Percentiles rank a stretch among this genome's conserved stretches.
These are phyloP conservation scores for Mycena galopus DNA, from an alignment of 768 basidiomycete genomes.

Conservation along the genomic window DNA sequence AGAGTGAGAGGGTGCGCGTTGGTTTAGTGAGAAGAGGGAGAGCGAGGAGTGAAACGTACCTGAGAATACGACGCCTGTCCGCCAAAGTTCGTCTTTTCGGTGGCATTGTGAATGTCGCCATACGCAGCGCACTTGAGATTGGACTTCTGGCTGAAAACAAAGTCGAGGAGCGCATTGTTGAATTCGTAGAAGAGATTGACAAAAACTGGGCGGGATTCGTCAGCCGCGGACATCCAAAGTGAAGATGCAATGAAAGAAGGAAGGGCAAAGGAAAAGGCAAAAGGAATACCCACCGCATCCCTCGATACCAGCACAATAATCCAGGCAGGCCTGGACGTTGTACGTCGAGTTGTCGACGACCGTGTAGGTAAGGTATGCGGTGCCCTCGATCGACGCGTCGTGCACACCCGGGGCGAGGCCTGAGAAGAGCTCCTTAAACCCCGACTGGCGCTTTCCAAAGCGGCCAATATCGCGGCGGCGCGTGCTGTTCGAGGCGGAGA, in stretches of 20 bases:
- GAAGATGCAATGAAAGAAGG: too few species aligned
- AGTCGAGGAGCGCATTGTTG: slow-evolving; percentile 59
- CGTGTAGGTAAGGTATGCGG: slow-evolving; percentile 63
- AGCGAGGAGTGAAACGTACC: slow-evolving; percentile 5
- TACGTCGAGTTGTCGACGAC: slow-evolving; percentile 61
- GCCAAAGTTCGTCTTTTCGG: slow-evolving; percentile 61
- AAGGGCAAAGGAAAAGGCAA: background rate
- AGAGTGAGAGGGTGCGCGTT: slow-evolving; percentile 7
- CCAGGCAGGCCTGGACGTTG: slow-evolving; percentile 57
- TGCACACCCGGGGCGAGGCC: slow-evolving; percentile 51
- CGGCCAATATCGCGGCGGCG: slow-evolving; percentile 18
- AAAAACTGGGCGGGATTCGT: slow-evolving; percentile 49
- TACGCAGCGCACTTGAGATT: slow-evolving; percentile 64
- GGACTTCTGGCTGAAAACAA: slow-evolving; percentile 52
- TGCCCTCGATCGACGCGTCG: slow-evolving; percentile 61
- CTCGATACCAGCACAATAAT: slow-evolving; percentile 52
- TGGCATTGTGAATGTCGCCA: slow-evolving; percentile 56
- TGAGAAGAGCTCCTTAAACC: slow-evolving; percentile 50
- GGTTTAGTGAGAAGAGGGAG: background rate
- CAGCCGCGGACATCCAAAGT: background rate
- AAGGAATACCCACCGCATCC: slow-evolving; percentile 55
- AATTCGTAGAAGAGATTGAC: slow-evolving; percentile 64
- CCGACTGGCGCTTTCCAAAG: slow-evolving; percentile 39
- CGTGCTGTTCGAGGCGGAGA: slow-evolving; percentile 29
- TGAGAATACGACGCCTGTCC: slow-evolving; percentile 55